phyloP scores from a whole-genome alignment of 768 basidiomycete species.

The Leccinum olivaceopallidum region DNA sequence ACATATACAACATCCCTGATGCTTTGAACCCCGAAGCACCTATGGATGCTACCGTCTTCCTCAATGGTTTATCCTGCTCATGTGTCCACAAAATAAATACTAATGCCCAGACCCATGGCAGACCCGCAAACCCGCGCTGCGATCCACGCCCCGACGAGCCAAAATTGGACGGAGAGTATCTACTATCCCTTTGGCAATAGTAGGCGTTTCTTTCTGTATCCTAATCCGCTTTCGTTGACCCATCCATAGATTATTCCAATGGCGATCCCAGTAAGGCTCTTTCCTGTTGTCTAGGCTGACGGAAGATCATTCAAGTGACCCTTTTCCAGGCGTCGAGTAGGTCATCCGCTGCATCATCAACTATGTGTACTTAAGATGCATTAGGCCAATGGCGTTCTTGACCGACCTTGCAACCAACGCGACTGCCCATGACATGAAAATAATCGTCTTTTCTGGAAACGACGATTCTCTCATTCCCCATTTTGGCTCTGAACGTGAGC shows the following conservation, averaged over 20 bases:
- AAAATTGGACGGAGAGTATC: constrained; percentile 40
- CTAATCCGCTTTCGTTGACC: neutral
- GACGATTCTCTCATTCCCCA: constrained; percentile 68
- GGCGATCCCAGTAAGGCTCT: constrained; percentile 35
- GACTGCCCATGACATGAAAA: constrained; percentile 46
- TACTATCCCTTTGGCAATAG: constrained; percentile 38
- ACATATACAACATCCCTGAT: constrained; percentile 57
- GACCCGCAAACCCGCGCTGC: constrained; percentile 58
- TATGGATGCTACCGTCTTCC: constrained; percentile 53
- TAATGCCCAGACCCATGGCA: constrained; percentile 18
- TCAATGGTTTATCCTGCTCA: constrained; percentile 51
- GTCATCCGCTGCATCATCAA: constrained; percentile 7
- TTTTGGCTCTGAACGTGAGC: constrained; percentile 59
- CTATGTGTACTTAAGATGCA: constrained; percentile 12
- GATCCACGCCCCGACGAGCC: constrained; percentile 67
- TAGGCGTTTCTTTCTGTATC: constrained; percentile 12
- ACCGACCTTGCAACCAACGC: constrained; percentile 67
- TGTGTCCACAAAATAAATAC: neutral
- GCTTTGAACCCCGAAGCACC: constrained; percentile 52
- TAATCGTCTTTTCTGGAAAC: constrained; percentile 69
- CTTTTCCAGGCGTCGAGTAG: constrained; percentile 35
- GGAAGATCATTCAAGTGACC: neutral
- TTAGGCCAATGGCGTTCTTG: constrained; percentile 63
- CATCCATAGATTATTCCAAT: constrained; percentile 18
- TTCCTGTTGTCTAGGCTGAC: neutral